phyloP scores from a whole-genome alignment of 306 rosid species.

The Vachellia pachyceras region DNA sequence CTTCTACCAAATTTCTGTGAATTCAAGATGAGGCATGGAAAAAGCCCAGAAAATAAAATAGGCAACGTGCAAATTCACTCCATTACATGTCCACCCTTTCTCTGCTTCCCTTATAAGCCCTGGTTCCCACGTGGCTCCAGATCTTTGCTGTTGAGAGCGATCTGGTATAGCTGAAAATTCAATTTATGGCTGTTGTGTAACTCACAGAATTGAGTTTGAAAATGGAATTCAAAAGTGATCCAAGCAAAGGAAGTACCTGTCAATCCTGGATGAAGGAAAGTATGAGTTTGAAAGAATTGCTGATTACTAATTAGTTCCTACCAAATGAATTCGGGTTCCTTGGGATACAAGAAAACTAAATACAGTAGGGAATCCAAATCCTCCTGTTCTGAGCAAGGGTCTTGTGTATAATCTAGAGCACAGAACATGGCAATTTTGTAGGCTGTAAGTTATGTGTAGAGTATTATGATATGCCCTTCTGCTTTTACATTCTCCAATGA shows the following conservation, averaged over 20 bases:
- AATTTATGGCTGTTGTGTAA: background rate
- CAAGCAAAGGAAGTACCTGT: conserved; percentile 72
- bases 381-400: background rate
- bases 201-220: conserved; percentile 70
- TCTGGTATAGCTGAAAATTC: background rate
- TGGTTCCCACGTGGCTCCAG: background rate
- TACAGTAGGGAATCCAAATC: background rate
- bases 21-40: background rate
- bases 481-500: background rate
- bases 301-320: conserved; percentile 35
- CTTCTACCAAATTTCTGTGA: background rate
- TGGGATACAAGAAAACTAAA: background rate
- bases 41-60: background rate
- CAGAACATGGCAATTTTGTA: conserved; percentile 32
- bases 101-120: background rate
- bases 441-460: background rate
- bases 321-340: background rate
- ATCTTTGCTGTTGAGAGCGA: background rate
- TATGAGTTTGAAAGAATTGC: conserved; percentile 57
- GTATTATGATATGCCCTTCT: background rate
- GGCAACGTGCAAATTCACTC: background rate
- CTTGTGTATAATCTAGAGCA: conserved; percentile 12
- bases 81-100: background rate
- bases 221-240: conserved; percentile 59
- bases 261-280: conserved; percentile 58